A percentile compares a stretch with the other conserved stretches of the same genome.
Evolutionary conservation across 352 stramenopile species (phyloP).

Genomic region (Globisporangium recalcitrans): DNA sequence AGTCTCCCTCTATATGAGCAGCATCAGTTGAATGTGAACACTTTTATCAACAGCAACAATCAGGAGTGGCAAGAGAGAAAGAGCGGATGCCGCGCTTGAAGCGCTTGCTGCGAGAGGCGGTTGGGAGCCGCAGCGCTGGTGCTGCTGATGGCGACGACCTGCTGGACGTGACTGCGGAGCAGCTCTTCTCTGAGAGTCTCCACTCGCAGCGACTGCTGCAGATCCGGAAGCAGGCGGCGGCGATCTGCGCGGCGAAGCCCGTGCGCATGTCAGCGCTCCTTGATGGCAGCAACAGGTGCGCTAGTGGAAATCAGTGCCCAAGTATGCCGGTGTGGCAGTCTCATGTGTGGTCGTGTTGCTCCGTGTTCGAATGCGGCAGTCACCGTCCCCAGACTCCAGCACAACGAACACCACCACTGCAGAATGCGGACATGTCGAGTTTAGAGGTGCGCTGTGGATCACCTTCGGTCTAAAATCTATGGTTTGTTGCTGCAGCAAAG

Average conservation of each 20-base stretch:
- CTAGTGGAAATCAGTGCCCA: no score
- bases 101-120: constrained; percentile 17
- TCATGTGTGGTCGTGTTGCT: no score
- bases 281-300: constrained; percentile 10
- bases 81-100: constrained; percentile 39
- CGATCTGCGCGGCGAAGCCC: constrained; percentile 30
- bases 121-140: not conserved
- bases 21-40: not conserved
- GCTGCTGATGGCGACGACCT: not conserved
- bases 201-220: constrained; percentile 20
- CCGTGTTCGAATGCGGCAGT: not conserved
- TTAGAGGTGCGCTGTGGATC: not conserved
- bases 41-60: not conserved
- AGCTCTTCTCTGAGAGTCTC: constrained; percentile 54
- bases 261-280: constrained; percentile 27
- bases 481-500: no score
- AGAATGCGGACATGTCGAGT: constrained; percentile 1
- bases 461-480: not conserved
- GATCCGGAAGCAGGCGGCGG: constrained; percentile 28
- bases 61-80: not conserved
- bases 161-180: constrained; percentile 27
- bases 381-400: not conserved
- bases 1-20: constrained; percentile 9
- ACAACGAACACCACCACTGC: not conserved
- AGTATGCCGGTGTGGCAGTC: no score